Evolutionary conservation across 2,329 filamentous ascomycete species (phyloP), one percentile per base, ranked within the genome.

Genomic region (Spiromastix sp.): DNA sequence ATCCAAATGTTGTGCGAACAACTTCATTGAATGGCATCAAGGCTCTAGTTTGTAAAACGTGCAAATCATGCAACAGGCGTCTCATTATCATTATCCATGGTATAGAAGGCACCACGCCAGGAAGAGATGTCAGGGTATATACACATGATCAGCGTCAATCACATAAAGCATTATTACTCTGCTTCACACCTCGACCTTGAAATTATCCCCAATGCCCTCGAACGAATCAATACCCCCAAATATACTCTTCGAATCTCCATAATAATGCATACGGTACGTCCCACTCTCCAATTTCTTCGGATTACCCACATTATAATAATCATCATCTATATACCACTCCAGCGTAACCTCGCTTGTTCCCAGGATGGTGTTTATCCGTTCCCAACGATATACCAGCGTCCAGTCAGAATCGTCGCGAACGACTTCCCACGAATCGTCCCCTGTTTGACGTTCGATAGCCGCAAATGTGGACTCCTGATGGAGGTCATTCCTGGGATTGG

Each of bases 401-500:
- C 87, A 96, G 54, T 95, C 87, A 3, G 63, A 62, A 51, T 95
- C 89, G 40, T 78, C 74, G 11, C 77, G 69, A 2, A 91, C 72
- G 26, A 64, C 67, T 5, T 57, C 61, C 89, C 89, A 95, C 0
- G 34, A 49, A 10, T 52, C 63, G 37, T 53, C 50, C 25, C 48
- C 44, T 21, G 68, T 54, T 31, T 74, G 66, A 50, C 66, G 67
- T 63, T 95, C 86, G 0, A 95, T 72, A 0, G 81, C 74, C 0
- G 79, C 79, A 56, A 77, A 95, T 0, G 85, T 93, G 2, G 68
- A 70, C 49, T 84, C 87, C 2, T 85, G 74, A 2, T 77, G 74
- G 19, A 95, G 72, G 44, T 94, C 82, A 56, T 95, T 95, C 19
- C 89, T 74, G 11, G 89, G 89, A 50, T 94, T 94, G 1, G 87